Conservation (phyloP, 306 rosid species). For the Lathyrus oleraceus region DNA sequence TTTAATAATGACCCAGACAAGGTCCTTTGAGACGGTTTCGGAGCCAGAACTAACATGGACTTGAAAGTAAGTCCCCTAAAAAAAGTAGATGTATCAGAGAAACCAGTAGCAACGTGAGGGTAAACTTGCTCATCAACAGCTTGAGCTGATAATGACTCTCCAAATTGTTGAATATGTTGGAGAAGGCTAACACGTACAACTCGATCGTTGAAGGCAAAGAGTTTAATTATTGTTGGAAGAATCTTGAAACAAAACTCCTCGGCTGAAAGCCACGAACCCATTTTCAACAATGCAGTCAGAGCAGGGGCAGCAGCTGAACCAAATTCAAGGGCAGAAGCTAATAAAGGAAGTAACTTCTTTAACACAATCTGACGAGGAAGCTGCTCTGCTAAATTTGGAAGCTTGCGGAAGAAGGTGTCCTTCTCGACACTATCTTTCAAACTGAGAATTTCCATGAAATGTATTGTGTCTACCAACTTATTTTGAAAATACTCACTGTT, state of each 20-base stretch:
- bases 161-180: no score
- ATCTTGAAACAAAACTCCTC: constrained; percentile 89
- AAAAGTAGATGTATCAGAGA: no score
- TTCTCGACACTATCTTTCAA: constrained; percentile 98
- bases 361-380: constrained; percentile 93
- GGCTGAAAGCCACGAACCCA: constrained; percentile 92
- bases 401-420: constrained; percentile 98
- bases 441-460: constrained; percentile 99
- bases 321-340: constrained; percentile 98
- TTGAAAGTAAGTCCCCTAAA: constrained; percentile 92
- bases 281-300: constrained; percentile 90
- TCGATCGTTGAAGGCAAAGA: no score
- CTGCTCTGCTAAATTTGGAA: constrained; percentile 95
- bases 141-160: no score
- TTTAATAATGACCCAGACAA: constrained; percentile 97
- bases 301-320: constrained; percentile 99
- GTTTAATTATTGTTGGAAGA: no score
- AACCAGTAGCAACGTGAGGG: no score
- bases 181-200: no score
- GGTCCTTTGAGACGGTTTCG: constrained; percentile 95
- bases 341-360: constrained; percentile 92
- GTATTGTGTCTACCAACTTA: constrained; percentile 95
- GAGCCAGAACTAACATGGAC: constrained; percentile 91
- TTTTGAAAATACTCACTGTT: constrained; percentile 96
- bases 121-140: no score